These are phyloP conservation scores for Exophiala sp. DNA, from an alignment of 2,329 filamentous ascomycete species.

Conservation along the genomic window DNA sequence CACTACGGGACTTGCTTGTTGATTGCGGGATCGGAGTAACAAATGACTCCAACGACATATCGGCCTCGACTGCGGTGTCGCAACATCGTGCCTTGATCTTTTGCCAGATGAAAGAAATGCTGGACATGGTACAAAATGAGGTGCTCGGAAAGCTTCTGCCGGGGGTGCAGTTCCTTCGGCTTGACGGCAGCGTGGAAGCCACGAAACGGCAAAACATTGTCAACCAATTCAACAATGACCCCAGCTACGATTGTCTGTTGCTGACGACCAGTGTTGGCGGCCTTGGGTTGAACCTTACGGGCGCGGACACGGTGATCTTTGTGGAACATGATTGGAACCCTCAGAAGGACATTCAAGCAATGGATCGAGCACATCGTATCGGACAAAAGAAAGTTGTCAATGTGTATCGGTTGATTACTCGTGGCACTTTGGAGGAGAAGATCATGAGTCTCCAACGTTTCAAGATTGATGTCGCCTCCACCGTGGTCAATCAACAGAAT, in stretches of 20 bases:
- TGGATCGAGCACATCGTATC: constrained; percentile 97
- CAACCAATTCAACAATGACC: constrained; percentile 97
- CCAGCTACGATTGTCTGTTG: constrained; percentile 88
- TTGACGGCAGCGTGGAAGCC: constrained; percentile 89
- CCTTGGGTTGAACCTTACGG: constrained; percentile 87
- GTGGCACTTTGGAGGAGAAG: constrained; percentile 96
- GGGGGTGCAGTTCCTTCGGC: constrained; percentile 83
- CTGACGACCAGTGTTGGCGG: constrained; percentile 94
- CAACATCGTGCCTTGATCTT: constrained; percentile 94
- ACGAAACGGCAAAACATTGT: constrained; percentile 94
- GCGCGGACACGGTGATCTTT: constrained; percentile 97
- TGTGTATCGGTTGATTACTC: constrained; percentile 91
- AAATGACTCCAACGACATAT: constrained; percentile 35
- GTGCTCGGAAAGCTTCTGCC: constrained; percentile 88
- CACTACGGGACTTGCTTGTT: constrained; percentile 86
- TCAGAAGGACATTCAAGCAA: constrained; percentile 95
- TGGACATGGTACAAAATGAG: constrained; percentile 95
- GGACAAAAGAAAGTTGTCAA: constrained; percentile 99
- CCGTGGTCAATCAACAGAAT: constrained; percentile 98
- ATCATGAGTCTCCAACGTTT: constrained; percentile 96
- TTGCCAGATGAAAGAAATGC: constrained; percentile 99
- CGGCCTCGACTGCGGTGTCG: constrained; percentile 70
- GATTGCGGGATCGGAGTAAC: constrained; percentile 91
- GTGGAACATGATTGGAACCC: constrained; percentile 99
- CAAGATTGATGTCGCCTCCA: constrained; percentile 98